These are phyloP conservation scores for Vanilla planifolia DNA, from an alignment of 106 monocot species.

Conservation along the genomic window DNA sequence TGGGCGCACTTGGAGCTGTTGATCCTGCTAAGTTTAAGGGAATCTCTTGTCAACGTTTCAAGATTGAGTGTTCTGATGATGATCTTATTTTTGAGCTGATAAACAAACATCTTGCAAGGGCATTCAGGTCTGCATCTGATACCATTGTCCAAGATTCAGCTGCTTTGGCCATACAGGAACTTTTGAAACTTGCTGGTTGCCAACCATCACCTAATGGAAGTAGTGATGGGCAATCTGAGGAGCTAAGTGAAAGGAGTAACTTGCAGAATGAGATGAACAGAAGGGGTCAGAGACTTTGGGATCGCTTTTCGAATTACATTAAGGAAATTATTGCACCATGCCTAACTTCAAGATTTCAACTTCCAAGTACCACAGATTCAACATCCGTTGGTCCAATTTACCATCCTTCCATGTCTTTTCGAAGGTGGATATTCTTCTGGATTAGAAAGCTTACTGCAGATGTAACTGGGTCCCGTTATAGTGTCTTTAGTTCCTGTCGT, in stretches of 20 bases:
- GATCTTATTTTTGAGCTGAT: constrained; percentile 99
- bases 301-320: constrained; percentile 90
- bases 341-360: constrained; percentile 91
- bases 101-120: constrained; percentile 90
- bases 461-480: constrained; percentile 72
- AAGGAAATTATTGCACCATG: constrained; percentile 98
- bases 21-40: constrained; percentile 95
- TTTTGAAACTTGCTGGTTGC: constrained; percentile 83
- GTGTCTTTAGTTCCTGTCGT: constrained; percentile 90
- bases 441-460: constrained; percentile 70
- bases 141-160: constrained; percentile 91
- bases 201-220: constrained; percentile 62
- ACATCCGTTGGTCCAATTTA: constrained; percentile 69
- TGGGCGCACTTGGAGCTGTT: constrained; percentile 93
- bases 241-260: constrained; percentile 4
- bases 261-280: constrained; percentile 20
- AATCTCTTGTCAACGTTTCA: constrained; percentile 73
- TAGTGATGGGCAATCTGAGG: constrained; percentile 8
- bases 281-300: constrained; percentile 79
- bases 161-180: constrained; percentile 98
- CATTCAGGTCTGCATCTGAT: constrained; percentile 93
- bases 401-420: constrained; percentile 80
- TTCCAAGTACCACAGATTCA: constrained; percentile 64
- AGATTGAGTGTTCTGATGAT: constrained; percentile 97
- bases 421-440: constrained; percentile 96